phyloP scores from a whole-genome alignment of 106 monocot species.

The Triglochin maritima region DNA sequence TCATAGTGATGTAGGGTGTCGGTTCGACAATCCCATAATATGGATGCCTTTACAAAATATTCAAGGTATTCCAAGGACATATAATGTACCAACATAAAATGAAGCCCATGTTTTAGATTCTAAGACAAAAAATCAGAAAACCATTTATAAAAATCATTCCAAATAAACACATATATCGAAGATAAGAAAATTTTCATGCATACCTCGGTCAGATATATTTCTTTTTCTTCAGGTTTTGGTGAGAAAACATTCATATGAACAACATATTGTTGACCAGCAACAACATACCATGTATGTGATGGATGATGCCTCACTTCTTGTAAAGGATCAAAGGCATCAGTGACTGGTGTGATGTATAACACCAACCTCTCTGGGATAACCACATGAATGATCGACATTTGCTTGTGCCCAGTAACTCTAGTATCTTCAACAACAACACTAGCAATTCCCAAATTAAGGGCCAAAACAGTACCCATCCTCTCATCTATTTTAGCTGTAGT shows the following conservation, averaged over 20 bases:
- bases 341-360: constrained; percentile 52
- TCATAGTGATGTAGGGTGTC: too few species aligned
- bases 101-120: too few species aligned
- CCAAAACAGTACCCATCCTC: constrained; percentile 39
- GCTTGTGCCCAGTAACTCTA: constrained; percentile 80
- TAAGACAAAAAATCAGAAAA: too few species aligned
- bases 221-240: constrained; percentile 39
- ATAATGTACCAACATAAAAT: too few species aligned
- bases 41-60: too few species aligned
- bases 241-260: constrained; percentile 61
- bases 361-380: constrained; percentile 55
- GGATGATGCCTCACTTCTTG: constrained; percentile 28
- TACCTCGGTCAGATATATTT: constrained; percentile 87
- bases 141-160: too few species aligned
- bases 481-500: constrained; percentile 61
- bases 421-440: constrained; percentile 73
- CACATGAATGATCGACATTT: constrained; percentile 74
- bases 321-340: constrained; percentile 17
- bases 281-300: constrained; percentile 57
- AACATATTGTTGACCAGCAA: constrained; percentile 65
- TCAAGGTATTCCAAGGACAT: too few species aligned
- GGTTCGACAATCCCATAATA: too few species aligned
- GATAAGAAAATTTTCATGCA: neutral
- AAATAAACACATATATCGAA: neutral
- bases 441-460: constrained; percentile 54